Evolutionary conservation across 345 rosid species (phyloP).

Genomic region (Moricandia arvensis): DNA sequence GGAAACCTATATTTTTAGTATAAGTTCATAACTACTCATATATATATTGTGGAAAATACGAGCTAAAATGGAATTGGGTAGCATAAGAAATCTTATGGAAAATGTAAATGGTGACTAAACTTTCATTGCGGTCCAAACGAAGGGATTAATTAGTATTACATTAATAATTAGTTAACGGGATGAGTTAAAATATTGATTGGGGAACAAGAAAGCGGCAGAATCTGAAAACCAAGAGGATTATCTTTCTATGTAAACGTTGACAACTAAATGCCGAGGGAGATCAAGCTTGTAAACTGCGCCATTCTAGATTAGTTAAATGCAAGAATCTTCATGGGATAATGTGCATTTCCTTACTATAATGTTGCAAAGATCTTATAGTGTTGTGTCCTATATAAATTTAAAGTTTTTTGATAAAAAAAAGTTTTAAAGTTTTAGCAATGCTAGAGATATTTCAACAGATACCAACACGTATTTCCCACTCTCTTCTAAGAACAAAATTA

Average conservation of each 20-base stretch:
- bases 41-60: too few relatives aligned
- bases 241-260: constrained; percentile 22
- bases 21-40: not conserved
- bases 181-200: constrained; percentile 10
- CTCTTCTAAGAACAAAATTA: constrained; percentile 6
- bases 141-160: not conserved
- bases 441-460: constrained; percentile 11
- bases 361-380: not conserved
- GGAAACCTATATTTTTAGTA: not conserved
- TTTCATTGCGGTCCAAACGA: not conserved
- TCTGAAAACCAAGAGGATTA: constrained; percentile 9
- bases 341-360: constrained; percentile 37
- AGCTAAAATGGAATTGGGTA: too few relatives aligned
- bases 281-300: constrained; percentile 32
- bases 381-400: not conserved
- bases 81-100: not conserved
- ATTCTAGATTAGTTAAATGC: constrained; percentile 14
- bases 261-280: constrained; percentile 24
- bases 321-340: constrained; percentile 48
- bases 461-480: constrained; percentile 31
- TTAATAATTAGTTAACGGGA: constrained; percentile 3
- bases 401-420: too few relatives aligned
- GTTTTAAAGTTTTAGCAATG: not conserved
- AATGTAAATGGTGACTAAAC: not conserved
- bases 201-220: constrained; percentile 27